phyloP scores from a whole-genome alignment of 176 grass and related monocot species.

The Pontederia crassipes region DNA sequence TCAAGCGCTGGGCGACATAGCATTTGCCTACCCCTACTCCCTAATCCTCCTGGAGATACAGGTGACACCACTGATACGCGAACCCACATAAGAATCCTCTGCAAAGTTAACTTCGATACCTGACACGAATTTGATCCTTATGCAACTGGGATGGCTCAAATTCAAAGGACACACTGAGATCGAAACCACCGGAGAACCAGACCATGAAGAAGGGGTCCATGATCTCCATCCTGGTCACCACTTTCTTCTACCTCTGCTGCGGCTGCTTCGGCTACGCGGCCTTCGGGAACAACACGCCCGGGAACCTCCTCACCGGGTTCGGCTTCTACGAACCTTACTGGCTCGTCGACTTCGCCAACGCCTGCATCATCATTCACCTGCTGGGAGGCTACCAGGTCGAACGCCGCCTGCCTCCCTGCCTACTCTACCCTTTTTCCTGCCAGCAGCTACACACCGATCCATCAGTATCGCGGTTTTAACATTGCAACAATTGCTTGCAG shows the following conservation, averaged over 20 bases:
- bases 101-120: no score
- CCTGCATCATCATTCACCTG: slow-evolving; percentile 60
- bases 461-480: no score
- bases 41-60: slow-evolving; percentile 61
- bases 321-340: slow-evolving; percentile 66
- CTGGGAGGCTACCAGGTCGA: slow-evolving; percentile 58
- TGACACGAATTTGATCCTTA: neutral
- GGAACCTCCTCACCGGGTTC: slow-evolving; percentile 74
- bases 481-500: neutral
- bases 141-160: neutral
- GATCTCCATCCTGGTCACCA: slow-evolving; percentile 53
- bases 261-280: slow-evolving; percentile 84
- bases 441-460: neutral
- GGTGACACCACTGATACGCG: slow-evolving; percentile 9
- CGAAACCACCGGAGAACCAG: slow-evolving; percentile 60
- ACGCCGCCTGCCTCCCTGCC: neutral
- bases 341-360: slow-evolving; percentile 79
- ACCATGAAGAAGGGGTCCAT: slow-evolving; percentile 70
- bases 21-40: slow-evolving; percentile 53
- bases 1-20: slow-evolving; percentile 55
- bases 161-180: slow-evolving; percentile 53
- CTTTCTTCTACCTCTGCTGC: slow-evolving; percentile 84
- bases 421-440: no score
- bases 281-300: slow-evolving; percentile 54
- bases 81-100: no score